A percentile compares a stretch with the other conserved stretches of the same genome.
phyloP scores from a whole-genome alignment of 2,329 filamentous ascomycete species.

The Westerdykella aurantiaca region DNA sequence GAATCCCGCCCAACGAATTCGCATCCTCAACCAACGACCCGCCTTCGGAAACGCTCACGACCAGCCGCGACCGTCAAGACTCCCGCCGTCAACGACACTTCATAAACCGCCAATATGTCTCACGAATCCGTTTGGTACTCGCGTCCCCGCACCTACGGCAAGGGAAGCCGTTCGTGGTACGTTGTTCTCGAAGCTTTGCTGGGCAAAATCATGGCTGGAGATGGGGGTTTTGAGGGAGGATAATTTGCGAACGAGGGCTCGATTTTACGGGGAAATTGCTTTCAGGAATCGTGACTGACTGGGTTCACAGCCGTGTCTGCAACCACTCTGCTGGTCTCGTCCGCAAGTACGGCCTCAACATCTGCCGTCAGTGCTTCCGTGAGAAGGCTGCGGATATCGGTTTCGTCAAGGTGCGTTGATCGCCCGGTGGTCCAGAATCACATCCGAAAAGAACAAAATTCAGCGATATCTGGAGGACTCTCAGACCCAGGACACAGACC shows the following conservation, averaged over 20 bases:
- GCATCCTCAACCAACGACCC: background rate
- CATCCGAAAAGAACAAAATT: too few species aligned
- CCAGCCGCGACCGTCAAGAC: background rate
- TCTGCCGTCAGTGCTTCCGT: constrained; percentile 67
- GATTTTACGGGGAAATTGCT: background rate
- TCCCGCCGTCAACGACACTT: background rate
- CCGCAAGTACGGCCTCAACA: constrained; percentile 97
- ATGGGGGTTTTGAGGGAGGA: constrained; percentile 1
- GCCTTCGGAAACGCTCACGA: background rate
- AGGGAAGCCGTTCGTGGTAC: constrained; percentile 91
- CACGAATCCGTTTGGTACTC: constrained; percentile 79
- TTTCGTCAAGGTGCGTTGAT: constrained; percentile 57
- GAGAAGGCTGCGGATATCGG: constrained; percentile 64
- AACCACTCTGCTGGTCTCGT: constrained; percentile 98
- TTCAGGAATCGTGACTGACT: constrained; percentile 19
- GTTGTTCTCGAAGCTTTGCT: constrained; percentile 37
- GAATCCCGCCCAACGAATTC: background rate
- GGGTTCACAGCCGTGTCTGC: constrained; percentile 63
- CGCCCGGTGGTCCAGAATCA: background rate
- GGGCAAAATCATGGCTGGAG: constrained; percentile 8
- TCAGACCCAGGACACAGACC: background rate
- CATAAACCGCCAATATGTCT: background rate
- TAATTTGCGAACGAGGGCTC: constrained; percentile 4
- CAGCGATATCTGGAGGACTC: too few species aligned
- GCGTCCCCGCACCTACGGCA: constrained; percentile 93